Percentiles rank a stretch among this genome's conserved stretches.
Conservation (phyloP, 2,329 filamentous ascomycete species). For the Neonectria punicea region DNA sequence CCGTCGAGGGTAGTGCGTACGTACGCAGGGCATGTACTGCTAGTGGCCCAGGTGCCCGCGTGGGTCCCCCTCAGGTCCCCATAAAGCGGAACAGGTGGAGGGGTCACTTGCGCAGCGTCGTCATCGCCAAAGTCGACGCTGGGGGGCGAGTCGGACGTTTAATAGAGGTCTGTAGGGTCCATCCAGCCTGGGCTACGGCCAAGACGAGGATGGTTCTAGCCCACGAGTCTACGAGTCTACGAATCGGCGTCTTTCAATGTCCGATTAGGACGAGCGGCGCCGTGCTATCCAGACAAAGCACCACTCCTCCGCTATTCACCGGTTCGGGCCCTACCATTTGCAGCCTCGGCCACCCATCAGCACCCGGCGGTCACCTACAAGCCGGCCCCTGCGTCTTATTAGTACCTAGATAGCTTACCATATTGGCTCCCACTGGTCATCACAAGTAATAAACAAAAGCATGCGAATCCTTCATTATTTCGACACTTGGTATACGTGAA, state of each 20-base stretch:
- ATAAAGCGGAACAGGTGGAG: conserved; percentile 3
- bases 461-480: background rate
- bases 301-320: background rate
- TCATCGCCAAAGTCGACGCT: background rate
- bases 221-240: background rate
- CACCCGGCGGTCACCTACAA: background rate
- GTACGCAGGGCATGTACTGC: conserved; percentile 5
- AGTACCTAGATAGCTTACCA: too few species aligned
- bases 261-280: background rate
- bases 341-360: background rate
- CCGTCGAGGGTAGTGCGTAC: conserved; percentile 10
- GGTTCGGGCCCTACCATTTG: background rate
- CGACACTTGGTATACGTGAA: too few species aligned
- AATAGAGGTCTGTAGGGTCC: background rate
- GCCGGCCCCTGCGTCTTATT: background rate
- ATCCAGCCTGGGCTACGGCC: background rate
- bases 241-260: background rate
- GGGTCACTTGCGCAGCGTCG: conserved; percentile 2
- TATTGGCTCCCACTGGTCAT: background rate
- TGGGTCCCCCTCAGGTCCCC: conserved; percentile 17
- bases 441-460: background rate
- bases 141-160: background rate
- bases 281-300: background rate
- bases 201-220: background rate
- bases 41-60: conserved; percentile 30